Evolutionary conservation across 495 filamentous ascomycete species (phyloP), one percentile per base, ranked within the genome.

Genomic region (Xylaria castorea): DNA sequence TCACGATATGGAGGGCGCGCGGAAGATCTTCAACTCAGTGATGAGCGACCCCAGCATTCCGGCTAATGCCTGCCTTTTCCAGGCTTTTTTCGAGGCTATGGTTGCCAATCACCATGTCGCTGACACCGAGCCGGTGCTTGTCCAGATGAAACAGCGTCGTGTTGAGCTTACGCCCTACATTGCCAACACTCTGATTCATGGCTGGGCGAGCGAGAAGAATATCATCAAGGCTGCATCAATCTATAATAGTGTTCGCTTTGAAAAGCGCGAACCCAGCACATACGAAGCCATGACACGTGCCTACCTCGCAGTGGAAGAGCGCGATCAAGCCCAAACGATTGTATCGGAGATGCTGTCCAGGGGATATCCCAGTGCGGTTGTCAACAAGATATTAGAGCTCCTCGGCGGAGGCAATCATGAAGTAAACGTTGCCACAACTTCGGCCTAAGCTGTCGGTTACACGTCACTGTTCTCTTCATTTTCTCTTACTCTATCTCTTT

Each of bases 201-300:
- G 96, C 72, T 99, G 96, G 96, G 94, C 97, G 46, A 84, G 89
- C 38, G 93, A 93, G 80, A 92, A 91, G 81, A 88, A 94, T 68
- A 93, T 99, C 34, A 82, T 80, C 66, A 94, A 93, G 81, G 92
- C 94, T 48, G 89, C 91, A 81, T 84, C 86, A 7, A 89, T 98
- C 74, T 99, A 97, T 79, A 87, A 91, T 50, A 84, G 87, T 60
- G 88, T 99, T 48, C 88, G 90, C 44, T 86, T 86, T 34, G 86
- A 89, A 40, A 93, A 92, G 84, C 89, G 96, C 36, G 96, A 99
- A 83, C 96, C 96, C 8, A 97, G 94, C 83, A 99, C 96, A n/a
- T 99, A 99, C 79, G 96, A 99, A 83, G 95, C 95, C 46, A 99
- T 99, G 97, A 97, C 94, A 25, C 89, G 97, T 30, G 97, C 97